Evolutionary conservation across 495 filamentous ascomycete species (phyloP), one percentile per base, ranked within the genome.

Genomic region (Trichoderma orchidacearum): DNA sequence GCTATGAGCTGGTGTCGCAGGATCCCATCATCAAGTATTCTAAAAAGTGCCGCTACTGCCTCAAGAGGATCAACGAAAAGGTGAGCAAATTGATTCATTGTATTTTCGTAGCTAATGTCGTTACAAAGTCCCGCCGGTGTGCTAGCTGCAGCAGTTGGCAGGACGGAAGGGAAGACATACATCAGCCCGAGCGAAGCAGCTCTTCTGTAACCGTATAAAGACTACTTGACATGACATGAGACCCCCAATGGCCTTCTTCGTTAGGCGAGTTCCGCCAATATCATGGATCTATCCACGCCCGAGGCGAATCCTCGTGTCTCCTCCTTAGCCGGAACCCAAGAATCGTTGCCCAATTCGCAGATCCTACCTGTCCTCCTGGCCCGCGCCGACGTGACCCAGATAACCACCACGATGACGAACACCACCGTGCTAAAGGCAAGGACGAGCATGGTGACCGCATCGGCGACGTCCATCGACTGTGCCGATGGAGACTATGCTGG

Each of bases 91-190:
- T n/a, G 9, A 30, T 17, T 2, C n/a, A n/a, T n/a, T n/a, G n/a
- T n/a, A n/a, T n/a, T n/a, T n/a, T n/a, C n/a, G n/a, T n/a, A n/a
- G n/a, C n/a, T n/a, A n/a, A n/a, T n/a, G n/a, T n/a, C n/a, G n/a
- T n/a, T n/a, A n/a, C n/a, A n/a, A n/a, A 87, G 83, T 80, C 82
- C 17, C 63, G 68, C 51, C 75, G 85, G 1, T 89, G 85, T 66
- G 64, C 84, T 17, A 84, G 87, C 59, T 89, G 85, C 64, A 87
- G 84, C 5, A 86, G 81, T 58, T 89, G 85, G 85, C 79, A 82
- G 60, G 85, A 89, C 70, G 85, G 85, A n/a, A 74, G 85, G 60
- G 85, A 89, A 64, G 82, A 86, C 8, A 4, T 30, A 0, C 25
- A 15, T 4, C 29, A 53, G 41, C 28, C n/a, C 5, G 36, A 41